Conservation (phyloP, 2,329 filamentous ascomycete species). For the Fusarium burgessii region DNA sequence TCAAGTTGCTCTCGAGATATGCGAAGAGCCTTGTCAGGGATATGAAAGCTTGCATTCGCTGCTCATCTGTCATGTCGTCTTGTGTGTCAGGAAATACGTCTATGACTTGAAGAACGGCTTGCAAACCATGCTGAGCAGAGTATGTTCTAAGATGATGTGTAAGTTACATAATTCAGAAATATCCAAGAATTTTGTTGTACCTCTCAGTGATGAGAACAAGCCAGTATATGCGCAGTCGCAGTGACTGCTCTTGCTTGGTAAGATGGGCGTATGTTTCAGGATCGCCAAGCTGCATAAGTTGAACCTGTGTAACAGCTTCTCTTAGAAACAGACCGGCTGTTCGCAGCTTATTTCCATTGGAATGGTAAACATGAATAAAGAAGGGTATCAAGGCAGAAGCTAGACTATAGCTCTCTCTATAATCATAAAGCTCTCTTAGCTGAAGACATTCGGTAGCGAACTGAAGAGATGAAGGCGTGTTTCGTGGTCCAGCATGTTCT, state of each 20-base stretch:
- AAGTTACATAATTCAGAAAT: neutral
- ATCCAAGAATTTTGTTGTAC: neutral
- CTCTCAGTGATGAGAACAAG: slow-evolving; percentile 44
- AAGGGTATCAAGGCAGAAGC: slow-evolving; percentile 44
- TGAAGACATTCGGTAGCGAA: slow-evolving; percentile 34
- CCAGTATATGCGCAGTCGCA: slow-evolving; percentile 43
- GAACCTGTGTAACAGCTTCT: slow-evolving; percentile 43
- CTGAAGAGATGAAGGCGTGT: slow-evolving; percentile 29
- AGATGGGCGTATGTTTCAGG: slow-evolving; percentile 36
- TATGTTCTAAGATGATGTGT: slow-evolving; percentile 22
- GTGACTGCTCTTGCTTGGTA: slow-evolving; percentile 30
- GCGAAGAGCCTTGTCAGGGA: slow-evolving; percentile 43
- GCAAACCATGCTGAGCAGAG: slow-evolving; percentile 42
- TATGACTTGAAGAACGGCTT: slow-evolving; percentile 41
- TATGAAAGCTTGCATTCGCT: slow-evolving; percentile 37
- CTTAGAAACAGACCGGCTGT: slow-evolving; percentile 42
- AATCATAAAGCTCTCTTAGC: slow-evolving; percentile 41
- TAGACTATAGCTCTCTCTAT: slow-evolving; percentile 37
- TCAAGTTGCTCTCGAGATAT: slow-evolving; percentile 40
- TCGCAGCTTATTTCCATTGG: slow-evolving; percentile 46
- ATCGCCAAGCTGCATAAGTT: slow-evolving; percentile 39
- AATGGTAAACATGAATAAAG: slow-evolving; percentile 47
- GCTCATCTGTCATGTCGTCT: slow-evolving; percentile 28
- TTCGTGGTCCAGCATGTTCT: slow-evolving; percentile 34
- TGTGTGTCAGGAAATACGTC: slow-evolving; percentile 37